These are phyloP conservation scores for Pouteria campechiana DNA, from an alignment of 179 eudicot species.

Conservation along the genomic window DNA sequence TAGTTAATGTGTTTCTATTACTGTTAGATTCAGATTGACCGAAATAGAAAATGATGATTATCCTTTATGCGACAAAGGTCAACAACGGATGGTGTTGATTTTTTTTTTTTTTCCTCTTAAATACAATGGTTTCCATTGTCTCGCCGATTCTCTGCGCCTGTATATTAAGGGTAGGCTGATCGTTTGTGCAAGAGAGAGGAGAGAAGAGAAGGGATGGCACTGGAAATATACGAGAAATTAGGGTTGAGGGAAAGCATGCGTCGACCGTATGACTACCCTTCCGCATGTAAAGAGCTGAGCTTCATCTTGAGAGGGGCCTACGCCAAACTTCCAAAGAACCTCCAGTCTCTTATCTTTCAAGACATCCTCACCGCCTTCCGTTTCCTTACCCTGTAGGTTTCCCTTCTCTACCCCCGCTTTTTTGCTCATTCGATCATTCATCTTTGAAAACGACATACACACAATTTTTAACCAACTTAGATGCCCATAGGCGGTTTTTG, in stretches of 20 bases:
- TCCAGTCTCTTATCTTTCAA: slow-evolving; percentile 59
- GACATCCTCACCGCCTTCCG: slow-evolving; percentile 65
- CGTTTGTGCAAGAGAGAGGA: neutral
- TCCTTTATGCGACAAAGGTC: too few species aligned
- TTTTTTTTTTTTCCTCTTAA: neutral
- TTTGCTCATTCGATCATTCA: neutral
- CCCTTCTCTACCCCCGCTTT: neutral
- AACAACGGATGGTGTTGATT: too few species aligned
- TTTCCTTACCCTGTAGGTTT: slow-evolving; percentile 59
- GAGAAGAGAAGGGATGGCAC: slow-evolving; percentile 12
- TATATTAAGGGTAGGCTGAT: neutral
- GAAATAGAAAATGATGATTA: too few species aligned
- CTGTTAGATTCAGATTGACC: too few species aligned
- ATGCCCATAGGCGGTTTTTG: neutral
- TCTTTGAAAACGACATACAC: neutral
- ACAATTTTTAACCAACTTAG: too few species aligned
- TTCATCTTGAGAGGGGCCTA: slow-evolving; percentile 41
- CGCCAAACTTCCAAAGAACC: slow-evolving; percentile 42
- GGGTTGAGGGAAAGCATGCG: slow-evolving; percentile 34
- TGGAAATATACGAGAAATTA: slow-evolving; percentile 40
- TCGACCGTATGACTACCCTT: slow-evolving; percentile 26
- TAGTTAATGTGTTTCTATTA: too few species aligned
- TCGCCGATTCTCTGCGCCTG: neutral
- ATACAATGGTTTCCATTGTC: neutral
- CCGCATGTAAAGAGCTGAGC: slow-evolving; percentile 55